Evolutionary conservation across 805 yeast species (phyloP), one percentile per base, ranked within the genome.

Genomic region (Saccharomycopsis malanga): DNA sequence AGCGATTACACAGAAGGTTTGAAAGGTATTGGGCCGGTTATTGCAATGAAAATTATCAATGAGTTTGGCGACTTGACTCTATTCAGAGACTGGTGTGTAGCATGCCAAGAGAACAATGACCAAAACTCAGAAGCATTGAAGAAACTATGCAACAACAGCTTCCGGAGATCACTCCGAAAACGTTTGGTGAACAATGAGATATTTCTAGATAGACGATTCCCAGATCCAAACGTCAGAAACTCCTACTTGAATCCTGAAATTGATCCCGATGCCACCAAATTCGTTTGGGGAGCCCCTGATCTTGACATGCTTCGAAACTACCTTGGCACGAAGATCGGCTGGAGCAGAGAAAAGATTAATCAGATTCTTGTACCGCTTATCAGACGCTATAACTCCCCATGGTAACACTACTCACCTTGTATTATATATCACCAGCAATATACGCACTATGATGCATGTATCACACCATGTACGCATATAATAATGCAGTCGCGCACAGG

Each of bases 1-100:
- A 87, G 96, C 62, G 98, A 93, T 65, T 93, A 93, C 61, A 89
- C 98, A 0, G 86, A 82, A 45, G 99, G 99, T 0, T 65, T 93
- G 30, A 82, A 85, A 49, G 95, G 98, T 2, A 74, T 93, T 50
- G 99, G 99, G 1, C 96, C 96, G 0, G 98, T 93, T 1, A 73
- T 82, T 17, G 93, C 95, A 0, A 77, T 87, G 77, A 97, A 93
- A 61, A 76, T 93, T 17, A 57, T 93, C 30, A 95, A 95, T 0
- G 95, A 89, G 56, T 93, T 91, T 64, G 78, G 75, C 1, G 59
- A 61, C 22, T 60, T 78, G 27, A 56, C 53, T 1, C 49, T 50
- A 17, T 69, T 71, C 30, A 59, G 64, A 49, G 58, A 67, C 38
- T 61, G 80, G 78, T 61, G 61, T 2, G 27, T 41, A 3, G 38